Evolutionary conservation across 2,329 filamentous ascomycete genomes (phyloP).

Genomic region (Fusarium piperis): DNA sequence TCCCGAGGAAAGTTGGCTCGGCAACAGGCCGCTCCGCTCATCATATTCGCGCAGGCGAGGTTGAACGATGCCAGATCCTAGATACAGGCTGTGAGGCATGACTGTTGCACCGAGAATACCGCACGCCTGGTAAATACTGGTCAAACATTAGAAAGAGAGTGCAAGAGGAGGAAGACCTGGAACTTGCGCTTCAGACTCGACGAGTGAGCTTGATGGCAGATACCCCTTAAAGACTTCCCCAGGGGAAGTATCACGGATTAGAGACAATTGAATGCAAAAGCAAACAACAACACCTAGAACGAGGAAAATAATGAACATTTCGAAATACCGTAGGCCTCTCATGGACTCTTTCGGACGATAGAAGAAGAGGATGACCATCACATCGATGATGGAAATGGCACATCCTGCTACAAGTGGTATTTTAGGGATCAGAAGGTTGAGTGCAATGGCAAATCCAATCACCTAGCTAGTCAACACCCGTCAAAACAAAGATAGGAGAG

Average conservation of each 20-base stretch:
- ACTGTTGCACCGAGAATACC: slow-evolving; percentile 82
- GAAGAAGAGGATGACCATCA: slow-evolving; percentile 73
- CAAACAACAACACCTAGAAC: slow-evolving; percentile 76
- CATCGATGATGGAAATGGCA: slow-evolving; percentile 74
- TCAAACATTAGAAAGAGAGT: slow-evolving; percentile 24
- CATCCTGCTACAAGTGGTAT: slow-evolving; percentile 75
- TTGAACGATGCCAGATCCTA: slow-evolving; percentile 76
- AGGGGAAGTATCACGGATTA: slow-evolving; percentile 64
- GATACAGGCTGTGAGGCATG: slow-evolving; percentile 75
- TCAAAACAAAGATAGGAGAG: not conserved
- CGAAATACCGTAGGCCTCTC: slow-evolving; percentile 69
- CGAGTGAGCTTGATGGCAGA: slow-evolving; percentile 67
- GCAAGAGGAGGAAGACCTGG: rapidly evolving
- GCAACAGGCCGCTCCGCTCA: slow-evolving; percentile 62
- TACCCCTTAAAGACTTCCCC: slow-evolving; percentile 73
- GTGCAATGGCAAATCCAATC: slow-evolving; percentile 75
- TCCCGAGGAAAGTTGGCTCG: not conserved
- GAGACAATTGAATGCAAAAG: slow-evolving; percentile 74
- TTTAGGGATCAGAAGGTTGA: slow-evolving; percentile 71
- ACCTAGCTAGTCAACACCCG: slow-evolving; percentile 50
- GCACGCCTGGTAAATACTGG: slow-evolving; percentile 71
- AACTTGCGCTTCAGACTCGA: slow-evolving; percentile 64
- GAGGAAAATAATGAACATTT: slow-evolving; percentile 69
- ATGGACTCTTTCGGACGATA: slow-evolving; percentile 69
- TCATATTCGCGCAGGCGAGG: slow-evolving; percentile 73